Evolutionary conservation across 2,329 filamentous ascomycete genomes (phyloP).

Genomic region (Hypoxylon sp.): DNA sequence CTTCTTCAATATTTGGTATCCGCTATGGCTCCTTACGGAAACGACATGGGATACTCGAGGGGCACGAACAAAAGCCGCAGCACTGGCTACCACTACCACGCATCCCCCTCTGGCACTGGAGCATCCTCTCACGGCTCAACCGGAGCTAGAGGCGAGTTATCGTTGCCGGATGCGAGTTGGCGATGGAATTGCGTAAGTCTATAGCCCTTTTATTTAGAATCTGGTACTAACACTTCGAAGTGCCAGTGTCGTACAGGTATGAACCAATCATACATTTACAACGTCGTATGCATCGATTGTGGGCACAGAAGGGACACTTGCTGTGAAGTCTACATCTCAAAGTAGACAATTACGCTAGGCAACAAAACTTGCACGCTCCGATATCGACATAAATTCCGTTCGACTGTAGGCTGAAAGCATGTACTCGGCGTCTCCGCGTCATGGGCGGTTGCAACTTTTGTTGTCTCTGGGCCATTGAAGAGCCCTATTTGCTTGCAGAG

Average conservation of each 20-base stretch:
- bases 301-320: not conserved
- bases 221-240: constrained; percentile 40
- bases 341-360: constrained; percentile 4
- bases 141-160: not conserved
- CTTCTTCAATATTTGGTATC: not conserved
- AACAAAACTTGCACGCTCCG: constrained; percentile 4
- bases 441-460: not conserved
- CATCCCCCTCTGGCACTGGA: not conserved
- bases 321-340: constrained; percentile 35
- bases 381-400: not conserved
- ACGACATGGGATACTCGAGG: constrained; percentile 1
- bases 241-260: constrained; percentile 28
- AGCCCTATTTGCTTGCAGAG: constrained; percentile 4
- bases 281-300: constrained; percentile 31
- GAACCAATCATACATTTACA: constrained; percentile 42
- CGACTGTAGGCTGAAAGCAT: constrained; percentile 4
- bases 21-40: constrained; percentile 3
- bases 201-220: not conserved
- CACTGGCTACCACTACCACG: not conserved
- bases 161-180: constrained; percentile 14
- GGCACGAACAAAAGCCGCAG: not conserved
- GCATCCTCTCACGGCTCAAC: not conserved
- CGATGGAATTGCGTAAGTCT: constrained; percentile 48
- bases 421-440: constrained; percentile 12
- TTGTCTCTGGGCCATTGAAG: constrained; percentile 16